These are phyloP conservation scores for Hemileccinum impolitum DNA, from an alignment of 768 basidiomycete species.

Conservation along the genomic window DNA sequence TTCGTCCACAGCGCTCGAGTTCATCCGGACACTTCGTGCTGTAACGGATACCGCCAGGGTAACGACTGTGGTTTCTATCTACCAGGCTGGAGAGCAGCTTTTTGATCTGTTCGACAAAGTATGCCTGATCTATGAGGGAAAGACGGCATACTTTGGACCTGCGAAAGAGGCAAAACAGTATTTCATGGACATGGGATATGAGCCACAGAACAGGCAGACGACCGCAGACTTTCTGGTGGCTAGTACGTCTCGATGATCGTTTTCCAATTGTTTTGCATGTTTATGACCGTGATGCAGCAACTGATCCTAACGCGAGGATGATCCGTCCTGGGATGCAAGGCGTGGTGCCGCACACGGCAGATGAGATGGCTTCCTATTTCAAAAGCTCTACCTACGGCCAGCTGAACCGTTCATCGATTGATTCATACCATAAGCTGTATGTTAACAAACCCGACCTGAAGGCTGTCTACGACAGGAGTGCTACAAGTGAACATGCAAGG, in stretches of 20 bases:
- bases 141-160: constrained; percentile 55
- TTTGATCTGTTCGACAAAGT: constrained; percentile 70
- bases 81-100: constrained; percentile 74
- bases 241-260: constrained; percentile 33
- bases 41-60: constrained; percentile 53
- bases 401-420: constrained; percentile 45
- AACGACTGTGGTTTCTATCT: constrained; percentile 76
- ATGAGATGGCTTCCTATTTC: constrained; percentile 54
- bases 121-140: constrained; percentile 54
- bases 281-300: constrained; percentile 31
- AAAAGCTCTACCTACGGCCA: constrained; percentile 37
- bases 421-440: constrained; percentile 40
- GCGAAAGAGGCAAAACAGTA: constrained; percentile 49
- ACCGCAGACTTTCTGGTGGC: constrained; percentile 58
- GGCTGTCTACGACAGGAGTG: constrained; percentile 45
- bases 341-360: constrained; percentile 49
- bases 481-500: constrained; percentile 48
- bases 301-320: constrained; percentile 58
- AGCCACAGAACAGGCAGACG: constrained; percentile 53
- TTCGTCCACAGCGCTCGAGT: constrained; percentile 70
- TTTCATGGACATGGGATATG: constrained; percentile 54
- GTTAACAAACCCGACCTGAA: constrained; percentile 44
- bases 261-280: not conserved
- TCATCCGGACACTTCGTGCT: constrained; percentile 61
- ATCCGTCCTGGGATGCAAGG: constrained; percentile 38